Evolutionary conservation across 305 asterid genomes (phyloP).

Genomic region (Solanum hybrid): DNA sequence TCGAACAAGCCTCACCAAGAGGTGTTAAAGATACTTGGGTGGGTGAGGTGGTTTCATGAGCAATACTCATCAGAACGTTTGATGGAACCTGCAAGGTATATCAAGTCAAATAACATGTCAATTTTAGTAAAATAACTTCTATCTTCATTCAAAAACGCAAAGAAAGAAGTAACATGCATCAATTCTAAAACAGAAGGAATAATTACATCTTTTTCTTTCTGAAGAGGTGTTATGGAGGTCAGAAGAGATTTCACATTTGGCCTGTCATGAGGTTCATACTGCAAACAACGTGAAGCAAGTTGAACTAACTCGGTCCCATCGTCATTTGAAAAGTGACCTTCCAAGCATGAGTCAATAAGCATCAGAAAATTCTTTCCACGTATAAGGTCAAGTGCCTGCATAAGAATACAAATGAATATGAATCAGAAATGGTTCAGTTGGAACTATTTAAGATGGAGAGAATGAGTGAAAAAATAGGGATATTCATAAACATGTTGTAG

Average conservation of each 20-base stretch:
- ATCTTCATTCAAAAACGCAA: neutral
- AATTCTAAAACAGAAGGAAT: neutral
- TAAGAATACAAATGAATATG: neutral
- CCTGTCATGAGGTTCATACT: slow-evolving; percentile 37
- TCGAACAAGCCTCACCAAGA: slow-evolving; percentile 45
- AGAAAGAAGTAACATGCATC: neutral
- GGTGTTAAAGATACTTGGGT: slow-evolving; percentile 21
- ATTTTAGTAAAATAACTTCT: neutral
- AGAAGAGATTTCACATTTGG: slow-evolving; percentile 33
- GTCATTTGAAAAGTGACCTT: slow-evolving; percentile 34
- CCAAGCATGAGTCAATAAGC: slow-evolving; percentile 43
- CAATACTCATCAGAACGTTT: slow-evolving; percentile 25
- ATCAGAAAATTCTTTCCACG: slow-evolving; percentile 28
- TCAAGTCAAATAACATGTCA: neutral
- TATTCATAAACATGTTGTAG: neutral
- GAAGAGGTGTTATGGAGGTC: slow-evolving; percentile 31
- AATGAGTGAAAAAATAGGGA: neutral
- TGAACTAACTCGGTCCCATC: slow-evolving; percentile 32
- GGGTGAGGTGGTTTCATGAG: slow-evolving; percentile 21
- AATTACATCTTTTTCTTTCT: slow-evolving; percentile 30
- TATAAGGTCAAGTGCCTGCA: slow-evolving; percentile 45
- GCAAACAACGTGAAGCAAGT: slow-evolving; percentile 34
- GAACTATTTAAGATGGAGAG: neutral
- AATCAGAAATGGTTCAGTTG: neutral
- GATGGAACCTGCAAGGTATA: slow-evolving; percentile 30